These are phyloP conservation scores for Chionographis japonica DNA, from an alignment of 106 monocot species.

Conservation along the genomic window DNA sequence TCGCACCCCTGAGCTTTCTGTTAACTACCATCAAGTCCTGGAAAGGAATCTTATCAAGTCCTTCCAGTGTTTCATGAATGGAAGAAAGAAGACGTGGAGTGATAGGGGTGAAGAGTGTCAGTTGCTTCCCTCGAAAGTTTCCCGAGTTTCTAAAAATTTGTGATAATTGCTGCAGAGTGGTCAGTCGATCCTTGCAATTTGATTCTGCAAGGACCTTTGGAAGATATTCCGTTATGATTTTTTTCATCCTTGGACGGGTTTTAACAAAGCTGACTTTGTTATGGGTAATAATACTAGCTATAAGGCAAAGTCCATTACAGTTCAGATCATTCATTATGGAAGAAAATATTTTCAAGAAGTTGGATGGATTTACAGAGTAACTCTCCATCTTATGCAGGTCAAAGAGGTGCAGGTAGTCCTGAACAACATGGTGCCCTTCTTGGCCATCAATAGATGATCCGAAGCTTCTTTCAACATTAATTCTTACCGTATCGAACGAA, in stretches of 20 bases:
- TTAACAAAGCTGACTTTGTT: slow-evolving; percentile 31
- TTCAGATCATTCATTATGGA: slow-evolving; percentile 35
- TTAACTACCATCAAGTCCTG: slow-evolving; percentile 49
- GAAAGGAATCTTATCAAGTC: slow-evolving; percentile 41
- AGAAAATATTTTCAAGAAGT: slow-evolving; percentile 28
- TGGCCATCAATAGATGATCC: slow-evolving; percentile 8
- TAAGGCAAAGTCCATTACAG: slow-evolving; percentile 30
- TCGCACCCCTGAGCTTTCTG: slow-evolving; percentile 42
- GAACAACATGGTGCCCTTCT: slow-evolving; percentile 36
- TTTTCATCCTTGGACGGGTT: slow-evolving; percentile 32
- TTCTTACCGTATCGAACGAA: slow-evolving; percentile 33
- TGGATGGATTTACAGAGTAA: slow-evolving; percentile 4
- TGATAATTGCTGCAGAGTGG: slow-evolving; percentile 25
- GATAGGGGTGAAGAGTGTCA: slow-evolving; percentile 25
- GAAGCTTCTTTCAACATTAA: slow-evolving; percentile 34
- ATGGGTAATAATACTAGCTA: slow-evolving; percentile 28
- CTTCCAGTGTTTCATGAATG: slow-evolving; percentile 32
- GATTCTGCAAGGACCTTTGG: slow-evolving; percentile 20
- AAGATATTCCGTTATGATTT: slow-evolving; percentile 36
- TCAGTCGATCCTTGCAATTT: not conserved
- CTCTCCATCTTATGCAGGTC: slow-evolving; percentile 11
- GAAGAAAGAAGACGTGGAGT: slow-evolving; percentile 31
- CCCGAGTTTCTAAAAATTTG: slow-evolving; percentile 41
- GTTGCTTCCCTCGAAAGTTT: slow-evolving; percentile 22
- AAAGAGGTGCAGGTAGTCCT: slow-evolving; percentile 40